These are phyloP conservation scores for Blastobotrys proliferans DNA, from an alignment of 1,139 yeast species.

Conservation along the genomic window DNA sequence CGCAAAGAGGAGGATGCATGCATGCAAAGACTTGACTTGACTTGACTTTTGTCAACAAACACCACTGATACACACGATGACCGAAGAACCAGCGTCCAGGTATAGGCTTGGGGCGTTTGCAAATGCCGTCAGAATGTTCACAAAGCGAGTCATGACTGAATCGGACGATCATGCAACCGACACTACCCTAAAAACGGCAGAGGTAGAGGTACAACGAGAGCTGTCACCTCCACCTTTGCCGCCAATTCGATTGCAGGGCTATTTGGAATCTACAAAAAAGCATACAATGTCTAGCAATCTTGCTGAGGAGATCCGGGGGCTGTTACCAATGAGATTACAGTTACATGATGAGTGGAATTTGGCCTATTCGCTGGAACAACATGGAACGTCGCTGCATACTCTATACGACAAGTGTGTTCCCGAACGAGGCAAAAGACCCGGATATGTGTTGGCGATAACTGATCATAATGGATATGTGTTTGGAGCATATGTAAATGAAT, in stretches of 20 bases:
- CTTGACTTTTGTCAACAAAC: too few relatives aligned
- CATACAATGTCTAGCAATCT: slow-evolving; percentile 54
- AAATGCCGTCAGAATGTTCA: slow-evolving; percentile 9
- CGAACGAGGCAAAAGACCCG: slow-evolving; percentile 43
- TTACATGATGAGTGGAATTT: slow-evolving; percentile 73
- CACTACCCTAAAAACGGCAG: not conserved
- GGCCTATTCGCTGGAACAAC: slow-evolving; percentile 79
- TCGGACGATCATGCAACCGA: not conserved
- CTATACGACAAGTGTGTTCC: slow-evolving; percentile 48
- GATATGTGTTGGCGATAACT: slow-evolving; percentile 65
- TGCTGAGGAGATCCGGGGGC: slow-evolving; percentile 67
- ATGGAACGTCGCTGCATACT: slow-evolving; percentile 84
- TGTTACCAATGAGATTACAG: slow-evolving; percentile 76
- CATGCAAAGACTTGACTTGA: too few relatives aligned
- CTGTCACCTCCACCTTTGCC: slow-evolving; percentile 40
- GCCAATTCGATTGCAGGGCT: slow-evolving; percentile 52
- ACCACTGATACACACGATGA: too few relatives aligned
- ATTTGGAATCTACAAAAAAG: slow-evolving; percentile 51
- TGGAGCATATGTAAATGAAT: slow-evolving; percentile 82
- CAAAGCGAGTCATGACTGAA: slow-evolving; percentile 5
- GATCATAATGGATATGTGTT: slow-evolving; percentile 63
- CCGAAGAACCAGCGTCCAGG: slow-evolving; percentile 3
- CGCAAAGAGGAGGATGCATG: too few relatives aligned
- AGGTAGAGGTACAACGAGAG: slow-evolving; percentile 3
- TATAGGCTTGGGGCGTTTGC: slow-evolving; percentile 12